phyloP scores from a whole-genome alignment of 2,329 filamentous ascomycete genomes.

The Alternaria triticimaculans region DNA sequence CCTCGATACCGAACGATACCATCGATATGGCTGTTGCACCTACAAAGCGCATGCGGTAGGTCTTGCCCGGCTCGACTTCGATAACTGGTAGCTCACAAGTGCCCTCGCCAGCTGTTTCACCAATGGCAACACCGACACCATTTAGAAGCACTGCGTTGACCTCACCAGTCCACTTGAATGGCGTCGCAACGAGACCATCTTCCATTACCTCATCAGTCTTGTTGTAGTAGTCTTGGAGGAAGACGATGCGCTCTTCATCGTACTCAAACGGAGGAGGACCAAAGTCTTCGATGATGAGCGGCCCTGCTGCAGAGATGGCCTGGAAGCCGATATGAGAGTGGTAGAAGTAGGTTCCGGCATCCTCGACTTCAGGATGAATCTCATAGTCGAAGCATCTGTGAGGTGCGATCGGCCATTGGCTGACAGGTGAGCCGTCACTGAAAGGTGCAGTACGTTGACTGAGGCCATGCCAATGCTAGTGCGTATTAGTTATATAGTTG shows the following conservation, averaged over 20 bases:
- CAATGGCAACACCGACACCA: conserved; percentile 57
- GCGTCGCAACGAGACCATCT: conserved; percentile 55
- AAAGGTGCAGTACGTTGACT: conserved; percentile 66
- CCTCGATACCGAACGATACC: conserved; percentile 63
- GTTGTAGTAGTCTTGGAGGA: conserved; percentile 64
- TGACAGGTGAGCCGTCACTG: conserved; percentile 68
- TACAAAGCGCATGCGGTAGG: conserved; percentile 68
- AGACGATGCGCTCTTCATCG: conserved; percentile 65
- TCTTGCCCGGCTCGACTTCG: conserved; percentile 65
- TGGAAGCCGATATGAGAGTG: conserved; percentile 72
- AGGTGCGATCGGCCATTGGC: conserved; percentile 71
- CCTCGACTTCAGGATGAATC: conserved; percentile 58
- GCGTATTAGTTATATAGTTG: neutral
- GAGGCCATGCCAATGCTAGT: conserved; percentile 72
- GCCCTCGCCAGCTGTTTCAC: conserved; percentile 42
- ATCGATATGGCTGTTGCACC: conserved; percentile 63
- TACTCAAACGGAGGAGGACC: conserved; percentile 61
- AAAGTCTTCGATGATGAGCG: conserved; percentile 64
- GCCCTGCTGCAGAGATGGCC: conserved; percentile 63
- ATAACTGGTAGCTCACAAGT: conserved; percentile 60
- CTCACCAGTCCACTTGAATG: conserved; percentile 67
- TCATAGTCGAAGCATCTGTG: conserved; percentile 72
- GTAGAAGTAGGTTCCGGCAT: conserved; percentile 71
- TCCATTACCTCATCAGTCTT: conserved; percentile 62
- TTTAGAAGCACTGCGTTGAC: conserved; percentile 65